A percentile compares a stretch with the other conserved stretches of the same genome.
phyloP scores from a whole-genome alignment of 441 rosid species.

The Jatropha multifida region DNA sequence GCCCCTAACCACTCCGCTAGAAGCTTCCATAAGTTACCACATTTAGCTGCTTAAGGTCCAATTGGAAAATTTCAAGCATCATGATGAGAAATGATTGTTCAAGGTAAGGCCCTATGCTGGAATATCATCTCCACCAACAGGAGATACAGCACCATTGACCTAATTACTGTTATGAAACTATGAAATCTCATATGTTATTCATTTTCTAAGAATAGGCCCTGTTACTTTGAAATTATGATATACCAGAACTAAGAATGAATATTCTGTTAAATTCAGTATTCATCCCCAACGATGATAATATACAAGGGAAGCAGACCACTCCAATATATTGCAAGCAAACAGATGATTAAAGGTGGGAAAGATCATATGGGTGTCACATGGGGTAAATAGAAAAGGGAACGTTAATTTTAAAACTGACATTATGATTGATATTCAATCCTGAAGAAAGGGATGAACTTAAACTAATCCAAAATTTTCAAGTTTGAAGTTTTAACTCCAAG shows the following conservation, averaged over 20 bases:
- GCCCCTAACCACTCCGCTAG: not conserved
- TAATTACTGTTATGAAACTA: not conserved
- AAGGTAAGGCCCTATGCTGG: slow-evolving; percentile 2
- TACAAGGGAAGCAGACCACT: not conserved
- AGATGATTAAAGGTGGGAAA: not conserved
- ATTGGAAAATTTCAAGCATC: not conserved
- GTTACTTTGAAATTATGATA: not conserved
- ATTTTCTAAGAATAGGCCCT: too few species aligned
- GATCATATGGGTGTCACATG: too few species aligned
- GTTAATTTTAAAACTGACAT: not conserved
- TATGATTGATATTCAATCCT: not conserved
- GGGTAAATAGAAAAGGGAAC: not conserved
- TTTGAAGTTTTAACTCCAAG: not conserved
- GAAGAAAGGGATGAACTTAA: not conserved
- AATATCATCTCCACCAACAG: not conserved
- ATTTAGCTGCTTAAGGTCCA: not conserved
- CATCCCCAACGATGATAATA: too few species aligned
- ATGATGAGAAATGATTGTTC: not conserved
- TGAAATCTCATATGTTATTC: not conserved
- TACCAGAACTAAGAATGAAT: not conserved
- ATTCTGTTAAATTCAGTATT: not conserved
- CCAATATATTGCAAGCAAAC: not conserved
- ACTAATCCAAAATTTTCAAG: not conserved
- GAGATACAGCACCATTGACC: not conserved
- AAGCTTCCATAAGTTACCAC: not conserved